phyloP scores from a whole-genome alignment of 2,329 filamentous ascomycete genomes.

The Botrytis tulipae region DNA sequence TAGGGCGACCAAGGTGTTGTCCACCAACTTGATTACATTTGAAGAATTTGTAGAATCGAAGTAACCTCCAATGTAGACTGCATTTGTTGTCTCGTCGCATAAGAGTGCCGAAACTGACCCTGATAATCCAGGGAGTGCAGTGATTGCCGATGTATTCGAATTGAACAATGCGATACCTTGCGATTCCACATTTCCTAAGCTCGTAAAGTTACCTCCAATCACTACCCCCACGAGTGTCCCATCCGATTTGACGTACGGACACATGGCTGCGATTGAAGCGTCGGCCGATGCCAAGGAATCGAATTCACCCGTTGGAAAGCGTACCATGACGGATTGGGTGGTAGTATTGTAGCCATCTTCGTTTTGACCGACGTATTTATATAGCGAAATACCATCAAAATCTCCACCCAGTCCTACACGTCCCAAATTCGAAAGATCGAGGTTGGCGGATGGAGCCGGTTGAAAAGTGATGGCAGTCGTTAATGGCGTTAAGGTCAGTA shows the following conservation, averaged over 20 bases:
- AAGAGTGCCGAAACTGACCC: conserved; percentile 80
- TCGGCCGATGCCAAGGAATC: conserved; percentile 72
- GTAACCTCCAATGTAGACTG: conserved; percentile 88
- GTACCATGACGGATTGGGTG: conserved; percentile 75
- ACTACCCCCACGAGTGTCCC: conserved; percentile 72
- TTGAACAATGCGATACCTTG: conserved; percentile 81
- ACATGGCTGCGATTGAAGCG: conserved; percentile 86
- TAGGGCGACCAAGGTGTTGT: conserved; percentile 70
- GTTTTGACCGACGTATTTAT: conserved; percentile 78
- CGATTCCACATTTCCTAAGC: conserved; percentile 72
- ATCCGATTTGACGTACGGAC: conserved; percentile 66
- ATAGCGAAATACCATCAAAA: conserved; percentile 88
- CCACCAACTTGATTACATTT: conserved; percentile 83
- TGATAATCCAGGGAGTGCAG: conserved; percentile 73
- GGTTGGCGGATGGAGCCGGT: conserved; percentile 63
- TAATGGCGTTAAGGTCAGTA: conserved; percentile 42
- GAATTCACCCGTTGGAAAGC: conserved; percentile 83
- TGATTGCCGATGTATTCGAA: conserved; percentile 66
- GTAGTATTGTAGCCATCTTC: conserved; percentile 65
- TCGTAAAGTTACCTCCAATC: conserved; percentile 94
- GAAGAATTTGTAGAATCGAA: conserved; percentile 79
- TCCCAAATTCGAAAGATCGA: conserved; percentile 77
- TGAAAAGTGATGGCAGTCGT: conserved; percentile 57
- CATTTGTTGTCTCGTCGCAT: conserved; percentile 73
- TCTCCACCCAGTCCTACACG: conserved; percentile 83